Evolutionary conservation across 495 filamentous ascomycete genomes (phyloP), one percentile per base, ranked within the genome.

Genomic region (Thermothielavioides terrestris): DNA sequence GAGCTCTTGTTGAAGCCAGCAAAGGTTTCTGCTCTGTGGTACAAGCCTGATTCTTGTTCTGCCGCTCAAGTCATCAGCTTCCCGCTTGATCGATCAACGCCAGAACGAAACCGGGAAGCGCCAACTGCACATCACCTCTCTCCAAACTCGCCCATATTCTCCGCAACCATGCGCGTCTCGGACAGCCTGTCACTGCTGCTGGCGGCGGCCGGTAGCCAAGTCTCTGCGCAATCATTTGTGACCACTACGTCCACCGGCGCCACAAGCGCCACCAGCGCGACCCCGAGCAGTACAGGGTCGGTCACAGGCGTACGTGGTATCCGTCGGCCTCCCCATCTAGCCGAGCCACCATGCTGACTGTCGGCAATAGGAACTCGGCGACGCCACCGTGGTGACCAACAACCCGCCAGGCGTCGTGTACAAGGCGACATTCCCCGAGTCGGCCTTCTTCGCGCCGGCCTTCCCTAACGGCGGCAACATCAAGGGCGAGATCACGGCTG

Each of bases 401-500:
- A 89, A 89, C 64, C 78, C 82, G n/a, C 42, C 54, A 8, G 78
- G 80, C 17, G 68, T 73, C 14, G 59, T 68, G 15, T 86, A 83
- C 68, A 67, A 72, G 34, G 85, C 83, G 6, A 69, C 57, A 4
- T 71, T 91, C 2, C 82, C 80, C 6, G 63, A 76, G 9, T 65
- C 69, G 5, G 55, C 73, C 1, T 77, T 72, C 58, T 72, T 64
- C 61, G 63, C 67, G 52, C 55, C 63, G 9, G 66, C 66, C 18
- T 73, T 68, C 49, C 63, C 73, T 23, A 72, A 72, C 36, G 80
- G 75, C 37, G 76, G 71, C 31, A 73, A 74, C 42, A 64, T 89
- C 45, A 71, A 75, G 44, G 89, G 89, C 25, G 68, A 57, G 23
- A 58, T 95, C 45, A 67, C 67, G 0, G 82, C 77, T n/a, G 68